phyloP scores from a whole-genome alignment of 73 alveolate species.

The Strombidium stylifer region DNA sequence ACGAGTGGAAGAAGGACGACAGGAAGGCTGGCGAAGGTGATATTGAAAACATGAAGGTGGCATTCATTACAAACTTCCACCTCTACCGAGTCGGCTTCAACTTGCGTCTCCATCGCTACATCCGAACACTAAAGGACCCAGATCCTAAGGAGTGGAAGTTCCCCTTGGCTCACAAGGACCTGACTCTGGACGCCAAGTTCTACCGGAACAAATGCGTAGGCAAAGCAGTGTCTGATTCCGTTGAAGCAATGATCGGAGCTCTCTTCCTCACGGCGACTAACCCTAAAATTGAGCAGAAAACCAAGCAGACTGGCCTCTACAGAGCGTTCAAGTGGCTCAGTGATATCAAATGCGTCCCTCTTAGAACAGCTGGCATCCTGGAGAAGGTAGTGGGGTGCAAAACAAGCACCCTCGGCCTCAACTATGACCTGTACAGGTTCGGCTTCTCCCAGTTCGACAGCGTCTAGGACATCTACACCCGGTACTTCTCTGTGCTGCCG shows the following conservation, averaged over 20 bases:
- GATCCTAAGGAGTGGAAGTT: constrained; percentile 21
- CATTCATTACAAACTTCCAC: constrained; percentile 40
- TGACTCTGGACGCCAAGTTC: not conserved
- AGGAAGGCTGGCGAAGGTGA: constrained; percentile 45
- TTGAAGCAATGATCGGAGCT: constrained; percentile 47
- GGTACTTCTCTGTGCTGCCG: not conserved
- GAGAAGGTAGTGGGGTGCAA: not conserved
- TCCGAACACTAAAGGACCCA: constrained; percentile 16
- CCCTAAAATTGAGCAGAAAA: too few species aligned
- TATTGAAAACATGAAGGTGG: constrained; percentile 20
- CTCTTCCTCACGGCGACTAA: constrained; percentile 30
- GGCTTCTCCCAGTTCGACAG: too few species aligned
- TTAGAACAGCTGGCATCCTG: constrained; percentile 24
- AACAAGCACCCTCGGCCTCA: constrained; percentile 5
- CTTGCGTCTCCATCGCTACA: not conserved
- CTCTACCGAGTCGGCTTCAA: constrained; percentile 28
- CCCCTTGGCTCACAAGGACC: not conserved
- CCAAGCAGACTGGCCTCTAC: too few species aligned
- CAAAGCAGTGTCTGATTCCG: constrained; percentile 48
- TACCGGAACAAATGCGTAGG: constrained; percentile 33
- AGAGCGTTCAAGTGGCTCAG: constrained; percentile 35
- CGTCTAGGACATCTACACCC: not conserved
- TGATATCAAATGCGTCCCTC: constrained; percentile 49
- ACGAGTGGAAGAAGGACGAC: constrained; percentile 21
- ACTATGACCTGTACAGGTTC: not conserved